Percentiles rank a stretch among this genome's conserved stretches.
Evolutionary conservation across 192 early-diverging fungal species (phyloP).

Genomic region (Coemansia sp.): DNA sequence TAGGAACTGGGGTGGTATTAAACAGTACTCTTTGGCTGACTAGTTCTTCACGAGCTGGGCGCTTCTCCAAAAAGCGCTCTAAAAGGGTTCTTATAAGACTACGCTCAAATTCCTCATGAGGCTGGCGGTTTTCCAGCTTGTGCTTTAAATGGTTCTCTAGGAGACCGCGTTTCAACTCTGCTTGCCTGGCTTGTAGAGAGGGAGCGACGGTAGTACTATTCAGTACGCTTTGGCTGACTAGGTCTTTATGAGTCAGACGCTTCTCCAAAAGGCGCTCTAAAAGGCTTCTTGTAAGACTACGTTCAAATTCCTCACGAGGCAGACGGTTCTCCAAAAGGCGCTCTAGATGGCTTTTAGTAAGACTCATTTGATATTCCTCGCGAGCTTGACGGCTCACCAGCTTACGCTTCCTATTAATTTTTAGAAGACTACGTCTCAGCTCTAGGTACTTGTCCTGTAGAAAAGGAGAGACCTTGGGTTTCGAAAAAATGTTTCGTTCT

Average conservation of each 20-base stretch:
- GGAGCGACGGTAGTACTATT: conserved; percentile 45
- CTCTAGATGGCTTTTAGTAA: conserved; percentile 30
- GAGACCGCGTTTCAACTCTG: conserved; percentile 27
- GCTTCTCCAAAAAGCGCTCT: background rate
- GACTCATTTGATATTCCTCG: too few relatives aligned
- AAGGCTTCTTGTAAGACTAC: too few relatives aligned
- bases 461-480: too few relatives aligned
- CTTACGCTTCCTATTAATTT: too few relatives aligned
- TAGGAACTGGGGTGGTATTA: conserved; percentile 7
- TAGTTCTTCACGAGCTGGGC: conserved; percentile 57
- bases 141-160: conserved; percentile 59
- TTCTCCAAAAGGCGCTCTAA: background rate
- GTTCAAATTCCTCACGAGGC: conserved; percentile 33
- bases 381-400: too few relatives aligned
- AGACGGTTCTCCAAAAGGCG: conserved; percentile 59
- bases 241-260: conserved; percentile 52
- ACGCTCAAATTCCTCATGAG: conserved; percentile 55
- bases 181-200: conserved; percentile 32
- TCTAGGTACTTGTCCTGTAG: too few relatives aligned
- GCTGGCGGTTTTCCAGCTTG: conserved; percentile 59
- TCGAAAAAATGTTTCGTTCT: too few relatives aligned
- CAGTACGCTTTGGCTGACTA: conserved; percentile 60
- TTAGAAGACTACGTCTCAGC: too few relatives aligned
- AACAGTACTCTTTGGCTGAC: conserved; percentile 61
- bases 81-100: background rate